Evolutionary conservation across 306 rosid species (phyloP).

Genomic region (Abrus pulchellus): DNA sequence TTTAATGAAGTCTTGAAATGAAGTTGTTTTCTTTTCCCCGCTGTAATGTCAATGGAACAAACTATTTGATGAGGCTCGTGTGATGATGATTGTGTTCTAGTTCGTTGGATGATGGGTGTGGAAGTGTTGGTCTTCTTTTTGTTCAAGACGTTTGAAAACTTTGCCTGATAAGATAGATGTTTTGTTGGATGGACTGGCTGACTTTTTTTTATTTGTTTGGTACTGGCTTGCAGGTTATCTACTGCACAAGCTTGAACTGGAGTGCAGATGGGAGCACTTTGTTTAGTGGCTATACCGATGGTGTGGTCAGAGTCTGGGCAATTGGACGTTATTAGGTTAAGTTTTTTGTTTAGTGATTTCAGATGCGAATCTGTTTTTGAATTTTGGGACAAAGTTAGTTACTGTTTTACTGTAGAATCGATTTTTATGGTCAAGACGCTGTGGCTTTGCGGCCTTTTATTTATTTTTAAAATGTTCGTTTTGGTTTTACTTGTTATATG

Average conservation of each 20-base stretch:
- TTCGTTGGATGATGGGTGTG: no score
- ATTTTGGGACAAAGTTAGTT: constrained; percentile 58
- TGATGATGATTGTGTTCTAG: no score
- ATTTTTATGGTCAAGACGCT: constrained; percentile 36
- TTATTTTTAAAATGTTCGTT: constrained; percentile 19
- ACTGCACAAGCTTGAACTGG: constrained; percentile 94
- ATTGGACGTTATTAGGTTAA: constrained; percentile 76
- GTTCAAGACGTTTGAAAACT: background rate
- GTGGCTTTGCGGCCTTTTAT: constrained; percentile 65
- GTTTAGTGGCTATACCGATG: constrained; percentile 96
- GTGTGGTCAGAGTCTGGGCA: constrained; percentile 95
- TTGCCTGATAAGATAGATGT: background rate
- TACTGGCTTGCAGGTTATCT: constrained; percentile 65
- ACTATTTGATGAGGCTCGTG: no score
- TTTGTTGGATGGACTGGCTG: no score
- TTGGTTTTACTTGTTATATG: constrained; percentile 41
- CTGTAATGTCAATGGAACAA: no score
- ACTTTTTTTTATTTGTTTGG: background rate
- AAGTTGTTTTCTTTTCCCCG: no score
- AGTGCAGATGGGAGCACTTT: constrained; percentile 96
- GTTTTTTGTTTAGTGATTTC: constrained; percentile 13
- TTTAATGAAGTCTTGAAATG: no score
- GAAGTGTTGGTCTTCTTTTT: background rate
- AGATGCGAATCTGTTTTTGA: constrained; percentile 32
- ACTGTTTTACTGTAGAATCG: constrained; percentile 49